Conservation (phyloP, 2,329 filamentous ascomycete genomes). For the Rutstroemia sp. region DNA sequence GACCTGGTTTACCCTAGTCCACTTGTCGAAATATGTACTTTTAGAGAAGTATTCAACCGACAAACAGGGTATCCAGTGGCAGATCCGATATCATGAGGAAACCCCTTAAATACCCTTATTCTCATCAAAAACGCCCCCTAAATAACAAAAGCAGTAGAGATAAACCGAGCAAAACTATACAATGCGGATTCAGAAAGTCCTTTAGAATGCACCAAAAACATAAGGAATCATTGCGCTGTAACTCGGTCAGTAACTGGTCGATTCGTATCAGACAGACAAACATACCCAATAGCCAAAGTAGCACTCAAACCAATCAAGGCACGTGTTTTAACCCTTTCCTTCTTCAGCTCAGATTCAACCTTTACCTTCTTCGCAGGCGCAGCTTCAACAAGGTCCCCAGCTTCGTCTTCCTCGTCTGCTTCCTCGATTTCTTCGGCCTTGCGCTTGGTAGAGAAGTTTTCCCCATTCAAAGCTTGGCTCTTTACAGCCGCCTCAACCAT, state of each 20-base stretch:
- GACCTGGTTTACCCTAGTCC: constrained; percentile 6
- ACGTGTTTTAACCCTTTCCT: constrained; percentile 78
- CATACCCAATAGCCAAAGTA: constrained; percentile 85
- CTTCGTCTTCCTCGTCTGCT: neutral
- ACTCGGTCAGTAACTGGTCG: constrained; percentile 11
- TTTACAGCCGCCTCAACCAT: constrained; percentile 72
- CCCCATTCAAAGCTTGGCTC: constrained; percentile 17
- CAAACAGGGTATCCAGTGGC: constrained; percentile 22
- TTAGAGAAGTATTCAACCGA: constrained; percentile 11
- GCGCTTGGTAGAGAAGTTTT: constrained; percentile 34
- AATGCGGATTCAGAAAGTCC: neutral
- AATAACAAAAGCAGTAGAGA: constrained; percentile 8
- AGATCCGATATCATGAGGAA: constrained; percentile 3
- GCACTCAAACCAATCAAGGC: constrained; percentile 81
- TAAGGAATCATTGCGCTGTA: constrained; percentile 30
- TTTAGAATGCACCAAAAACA: constrained; percentile 26
- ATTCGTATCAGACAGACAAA: constrained; percentile 25
- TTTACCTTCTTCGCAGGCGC: constrained; percentile 66
- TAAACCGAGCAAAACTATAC: constrained; percentile 9
- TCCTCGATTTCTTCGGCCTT: constrained; percentile 35
- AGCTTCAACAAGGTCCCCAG: constrained; percentile 17
- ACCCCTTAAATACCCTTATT: constrained; percentile 3
- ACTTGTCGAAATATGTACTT: constrained; percentile 13
- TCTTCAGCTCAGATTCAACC: constrained; percentile 69
- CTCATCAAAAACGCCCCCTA: constrained; percentile 14